A percentile compares a stretch with the other conserved stretches of the same genome.
Conservation (phyloP, 371 early-diverging fungal species). For the Funneliformis caledonium region DNA sequence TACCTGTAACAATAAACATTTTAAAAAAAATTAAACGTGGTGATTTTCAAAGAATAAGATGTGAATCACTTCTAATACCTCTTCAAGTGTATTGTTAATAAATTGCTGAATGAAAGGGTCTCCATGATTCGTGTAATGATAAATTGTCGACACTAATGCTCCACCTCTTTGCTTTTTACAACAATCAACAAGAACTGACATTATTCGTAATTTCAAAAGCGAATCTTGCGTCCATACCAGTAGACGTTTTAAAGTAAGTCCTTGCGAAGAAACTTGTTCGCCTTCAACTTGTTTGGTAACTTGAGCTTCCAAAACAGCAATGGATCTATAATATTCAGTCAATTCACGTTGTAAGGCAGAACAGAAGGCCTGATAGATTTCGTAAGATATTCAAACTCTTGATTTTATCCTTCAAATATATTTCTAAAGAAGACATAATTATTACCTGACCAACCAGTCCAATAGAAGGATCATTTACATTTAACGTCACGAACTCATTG, state of each 20-base stretch:
- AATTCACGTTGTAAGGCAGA: constrained; percentile 80
- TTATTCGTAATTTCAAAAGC: constrained; percentile 71
- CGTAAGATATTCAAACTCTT: constrained; percentile 25
- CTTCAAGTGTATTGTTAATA: constrained; percentile 75
- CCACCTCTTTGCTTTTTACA: constrained; percentile 78
- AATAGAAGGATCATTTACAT: constrained; percentile 51
- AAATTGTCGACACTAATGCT: constrained; percentile 76
- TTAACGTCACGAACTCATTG: constrained; percentile 52
- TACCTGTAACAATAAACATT: constrained; percentile 53
- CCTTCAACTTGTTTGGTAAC: constrained; percentile 56
- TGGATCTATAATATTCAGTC: constrained; percentile 78
- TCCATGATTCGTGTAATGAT: constrained; percentile 86
- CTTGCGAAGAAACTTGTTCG: constrained; percentile 50
- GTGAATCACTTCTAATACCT: constrained; percentile 45
- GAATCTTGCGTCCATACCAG: constrained; percentile 87
- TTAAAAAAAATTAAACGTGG: neutral
- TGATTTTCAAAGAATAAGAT: neutral
- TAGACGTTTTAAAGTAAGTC: constrained; percentile 81
- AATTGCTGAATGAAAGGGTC: constrained; percentile 85
- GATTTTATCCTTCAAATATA: neutral
- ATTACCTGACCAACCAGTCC: constrained; percentile 70
- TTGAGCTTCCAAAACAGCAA: constrained; percentile 85
- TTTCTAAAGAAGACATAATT: neutral
- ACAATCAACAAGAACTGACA: constrained; percentile 67
- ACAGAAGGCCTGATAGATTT: constrained; percentile 70